Conservation (phyloP, 176 grass and related monocot genomes). For the Oropetium thomaeum region DNA sequence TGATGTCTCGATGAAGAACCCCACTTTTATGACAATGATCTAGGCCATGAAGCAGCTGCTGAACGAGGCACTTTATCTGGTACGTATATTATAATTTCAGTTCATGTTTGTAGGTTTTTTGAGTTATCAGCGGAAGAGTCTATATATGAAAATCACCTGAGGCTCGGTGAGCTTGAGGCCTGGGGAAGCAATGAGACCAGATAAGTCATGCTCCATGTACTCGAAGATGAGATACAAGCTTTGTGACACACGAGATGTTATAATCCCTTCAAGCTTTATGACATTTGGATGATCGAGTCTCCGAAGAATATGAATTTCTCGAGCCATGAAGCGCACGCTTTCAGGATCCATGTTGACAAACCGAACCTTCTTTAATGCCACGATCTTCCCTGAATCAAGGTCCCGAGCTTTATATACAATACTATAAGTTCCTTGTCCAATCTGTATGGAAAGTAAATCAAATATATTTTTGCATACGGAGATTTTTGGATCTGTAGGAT, state of each 20-base stretch:
- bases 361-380: constrained; percentile 82
- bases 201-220: constrained; percentile 93
- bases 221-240: constrained; percentile 83
- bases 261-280: constrained; percentile 87
- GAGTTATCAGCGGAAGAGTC: constrained; percentile 23
- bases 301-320: constrained; percentile 79
- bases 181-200: constrained; percentile 67
- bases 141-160: constrained; percentile 51
- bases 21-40: constrained; percentile 76
- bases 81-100: constrained; percentile 29
- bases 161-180: constrained; percentile 77
- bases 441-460: constrained; percentile 46
- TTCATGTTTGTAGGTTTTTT: constrained; percentile 5
- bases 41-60: constrained; percentile 74
- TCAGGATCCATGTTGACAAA: constrained; percentile 87
- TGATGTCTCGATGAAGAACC: constrained; percentile 83
- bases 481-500: background rate
- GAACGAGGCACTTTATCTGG: constrained; percentile 75
- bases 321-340: constrained; percentile 91
- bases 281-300: constrained; percentile 81
- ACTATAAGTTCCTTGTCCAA: constrained; percentile 94
- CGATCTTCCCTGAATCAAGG: constrained; percentile 60
- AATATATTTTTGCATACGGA: background rate
- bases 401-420: constrained; percentile 88
- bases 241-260: constrained; percentile 56